Evolutionary conservation across 2,329 filamentous ascomycete species (phyloP), one percentile per base, ranked within the genome.

Genomic region (Talaromyces sp.): DNA sequence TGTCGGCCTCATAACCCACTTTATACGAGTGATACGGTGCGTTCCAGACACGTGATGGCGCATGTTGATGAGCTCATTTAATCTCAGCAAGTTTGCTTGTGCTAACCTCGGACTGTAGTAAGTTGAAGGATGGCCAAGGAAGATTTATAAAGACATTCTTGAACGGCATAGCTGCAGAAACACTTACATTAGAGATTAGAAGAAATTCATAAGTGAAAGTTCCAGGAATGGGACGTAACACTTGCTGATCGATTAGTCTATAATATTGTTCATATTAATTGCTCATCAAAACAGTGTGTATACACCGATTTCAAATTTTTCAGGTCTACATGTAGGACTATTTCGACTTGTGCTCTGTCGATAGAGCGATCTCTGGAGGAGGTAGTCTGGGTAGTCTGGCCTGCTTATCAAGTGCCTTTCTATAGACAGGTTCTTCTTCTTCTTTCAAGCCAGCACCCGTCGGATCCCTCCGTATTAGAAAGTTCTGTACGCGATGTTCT

Each of bases 381-480:
- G 56, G 56, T 16, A 56, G 48, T 16, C 50, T 56, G 48, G 56
- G 56, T 5, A 47, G 5, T 27, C 52, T 39, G 39, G 14, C 22
- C 48, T 45, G 69, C 50, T 69, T 67, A 67, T 72, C 68, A 5
- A 80, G 69, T 45, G 75, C 68, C 37, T 71, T 65, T 43, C 74
- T 71, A 70, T 82, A 82, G 13, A 76, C 71, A n/a, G 72, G 67
- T 45, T 78, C 75, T 66, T 81, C 79, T 33, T 78, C 75, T 41
- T 79, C 77, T 66, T 80, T 81, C 61, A 82, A 70, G 6, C 80
- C 80, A 67, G 73, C 77, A 14, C 80, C 79, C 1, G 76, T 76
- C 16, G 85, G 84, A 72, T 95, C 90, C 68, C 92, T 83, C 66
- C 90, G 87, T 71, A 87, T 86, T 65, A 98, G 69, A 72, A 98